Base-by-base conservation (phyloP, 768 basidiomycete genomes). In the Pisolithus sp. region DNA sequence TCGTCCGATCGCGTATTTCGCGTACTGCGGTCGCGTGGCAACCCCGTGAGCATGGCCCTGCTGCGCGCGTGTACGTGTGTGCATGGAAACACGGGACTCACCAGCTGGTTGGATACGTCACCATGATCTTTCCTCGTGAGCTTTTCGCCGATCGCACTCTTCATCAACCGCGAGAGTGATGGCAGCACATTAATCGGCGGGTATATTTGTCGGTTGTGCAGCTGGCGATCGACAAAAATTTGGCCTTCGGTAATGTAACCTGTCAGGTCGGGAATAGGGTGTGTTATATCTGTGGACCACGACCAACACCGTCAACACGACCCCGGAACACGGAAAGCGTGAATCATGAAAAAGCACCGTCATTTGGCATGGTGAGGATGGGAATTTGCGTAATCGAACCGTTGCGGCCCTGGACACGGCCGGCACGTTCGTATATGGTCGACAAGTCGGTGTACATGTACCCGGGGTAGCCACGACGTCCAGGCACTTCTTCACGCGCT, bases 381-480 rank as follows among this genome's bases (percentile, higher is more conserved):
- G 96, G 96, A 69, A 98, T 96, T 75, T 99, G 96, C 50, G 96
- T 99, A 76, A 99, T 99, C 45, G 93, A 96, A 41, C 96, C 96
- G 72, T 97, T 98, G 61, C 95, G 82, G 57, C 96, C 96, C 74
- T 96, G 73, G 48, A 98, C 96, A 62, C 95, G 94, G 42, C 96
- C 96, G 38, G 96, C 96, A 72, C 96, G 93, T 73, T 99, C 96
- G 72, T 99, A 99, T 67, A 99, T 95, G 31, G 95, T 98, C 46
- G 95, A 93, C 77, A 98, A 80, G 80, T 99, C 96, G 9, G 96
- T 99, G 75, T 99, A 98, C 91, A 93, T 93, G 75, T 93, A 93
- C 63, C 90, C 90, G 52, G 89, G 88, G 81, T 98, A 99, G 60
- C 96, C 96, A 78, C 96, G 91, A 68, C 96, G 93, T 61, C 96